Conservation (phyloP, 208 protist species). For the Trypanosoma lewisi region DNA sequence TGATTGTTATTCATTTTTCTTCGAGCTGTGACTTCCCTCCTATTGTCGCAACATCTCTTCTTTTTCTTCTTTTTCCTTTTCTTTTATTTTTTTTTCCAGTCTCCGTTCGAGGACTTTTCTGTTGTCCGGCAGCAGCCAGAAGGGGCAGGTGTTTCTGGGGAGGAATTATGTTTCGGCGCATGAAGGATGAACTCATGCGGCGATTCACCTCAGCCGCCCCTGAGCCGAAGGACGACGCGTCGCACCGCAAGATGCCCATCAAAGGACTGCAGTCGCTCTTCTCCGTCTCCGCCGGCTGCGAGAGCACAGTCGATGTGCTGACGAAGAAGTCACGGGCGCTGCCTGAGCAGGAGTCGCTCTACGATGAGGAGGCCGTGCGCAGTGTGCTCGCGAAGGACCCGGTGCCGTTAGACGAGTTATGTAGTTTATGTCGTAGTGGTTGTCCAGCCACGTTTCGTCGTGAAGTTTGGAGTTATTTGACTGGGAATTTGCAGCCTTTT, state of each 20-base stretch:
- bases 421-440: slow-evolving; percentile 54
- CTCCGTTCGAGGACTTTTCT: background rate
- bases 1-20: background rate
- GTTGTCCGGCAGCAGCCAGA: too few species aligned
- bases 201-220: background rate
- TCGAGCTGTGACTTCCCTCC: background rate
- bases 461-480: slow-evolving; percentile 63
- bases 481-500: slow-evolving; percentile 50
- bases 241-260: slow-evolving; percentile 9
- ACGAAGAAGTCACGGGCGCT: slow-evolving; percentile 14
- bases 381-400: slow-evolving; percentile 29
- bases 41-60: background rate
- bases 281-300: background rate
- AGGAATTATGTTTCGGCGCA: slow-evolving; percentile 9
- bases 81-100: background rate
- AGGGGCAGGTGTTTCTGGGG: background rate
- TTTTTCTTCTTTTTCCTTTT: background rate
- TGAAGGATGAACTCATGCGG: slow-evolving; percentile 3
- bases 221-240: background rate
- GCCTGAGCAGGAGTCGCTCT: slow-evolving; percentile 4
- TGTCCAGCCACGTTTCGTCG: slow-evolving; percentile 46
- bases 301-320: slow-evolving; percentile 7
- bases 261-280: background rate
- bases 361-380: slow-evolving; percentile 27
- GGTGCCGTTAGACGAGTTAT: slow-evolving; percentile 37